Base-by-base conservation (phyloP, 768 basidiomycete species). In the Suillus brevipes region DNA sequence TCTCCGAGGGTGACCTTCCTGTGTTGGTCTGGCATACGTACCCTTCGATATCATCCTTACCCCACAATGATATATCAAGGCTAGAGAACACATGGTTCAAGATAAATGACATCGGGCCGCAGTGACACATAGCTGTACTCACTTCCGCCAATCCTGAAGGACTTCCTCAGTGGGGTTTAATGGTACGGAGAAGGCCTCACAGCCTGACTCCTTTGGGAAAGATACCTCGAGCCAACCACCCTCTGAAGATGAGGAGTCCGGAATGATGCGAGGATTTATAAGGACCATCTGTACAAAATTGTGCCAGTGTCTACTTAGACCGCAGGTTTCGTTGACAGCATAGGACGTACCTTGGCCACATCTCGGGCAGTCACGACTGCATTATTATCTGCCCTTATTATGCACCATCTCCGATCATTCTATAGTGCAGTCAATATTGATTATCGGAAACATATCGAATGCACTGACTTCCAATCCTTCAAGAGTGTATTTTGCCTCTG, bases 351-450 rank as follows among this genome's bases (percentile, higher is more conserved):
- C 82, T 87, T 87, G 31, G 84, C 67, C 40, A 85, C 74, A 63
- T 87, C 84, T 60, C 91, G 83, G 6, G 91, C 91, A 2, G 91
- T 94, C 50, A 93, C 78, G 28, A 90, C 81, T 5, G 71, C 70
- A 52, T 85, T 78, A 6, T 80, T 84, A 10, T 78, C 76, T 4
- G 82, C 82, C 67, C 88, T 88, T 58, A 91, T 80, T 70, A 92
- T 82, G 66, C 85, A 88, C 85, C 90, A 91, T 74, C 78, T 81
- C 67, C 91, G 82, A 70, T 93, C 91, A 72, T 89, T 81, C 90
- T 92, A 66, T n/a, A 28, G 1, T 34, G 49, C 58, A 25, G 31
- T n/a, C 38, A 37, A 69, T 58, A 63, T 47, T 37, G 43, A 28
- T 60, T 56, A 61, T 50, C 40, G 47, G 36, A 42, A 56, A 40